A percentile compares a stretch with the other conserved stretches of the same genome.
Evolutionary conservation across 2,329 filamentous ascomycete genomes (phyloP).

Genomic region (Cercospora sp.): DNA sequence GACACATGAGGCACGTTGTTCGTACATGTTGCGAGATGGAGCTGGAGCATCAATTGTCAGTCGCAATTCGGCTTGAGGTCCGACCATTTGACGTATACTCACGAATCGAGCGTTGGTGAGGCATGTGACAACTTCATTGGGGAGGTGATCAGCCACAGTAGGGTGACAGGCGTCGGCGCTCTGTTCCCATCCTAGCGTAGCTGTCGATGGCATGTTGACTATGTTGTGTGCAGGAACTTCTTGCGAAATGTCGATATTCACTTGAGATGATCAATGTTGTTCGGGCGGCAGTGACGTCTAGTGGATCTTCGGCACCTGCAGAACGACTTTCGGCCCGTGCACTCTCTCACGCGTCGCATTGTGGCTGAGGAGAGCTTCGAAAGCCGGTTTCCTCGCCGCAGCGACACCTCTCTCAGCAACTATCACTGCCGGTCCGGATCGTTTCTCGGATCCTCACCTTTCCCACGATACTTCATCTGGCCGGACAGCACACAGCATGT

Average conservation of each 20-base stretch:
- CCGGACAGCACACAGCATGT: conserved; percentile 25
- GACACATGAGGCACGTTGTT: conserved; percentile 85
- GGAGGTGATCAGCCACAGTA: conserved; percentile 68
- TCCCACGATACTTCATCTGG: neutral
- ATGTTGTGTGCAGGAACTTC: neutral
- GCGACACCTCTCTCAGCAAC: neutral
- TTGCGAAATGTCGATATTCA: neutral
- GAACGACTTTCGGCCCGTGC: neutral
- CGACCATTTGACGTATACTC: conserved; percentile 43
- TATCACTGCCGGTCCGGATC: neutral
- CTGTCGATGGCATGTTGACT: conserved; percentile 31
- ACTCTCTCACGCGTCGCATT: conserved; percentile 5
- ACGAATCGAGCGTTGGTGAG: conserved; percentile 95
- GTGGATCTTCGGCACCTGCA: neutral
- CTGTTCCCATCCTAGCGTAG: conserved; percentile 39
- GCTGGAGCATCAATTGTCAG: conserved; percentile 53
- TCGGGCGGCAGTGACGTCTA: neutral
- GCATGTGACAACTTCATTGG: conserved; percentile 82
- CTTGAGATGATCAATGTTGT: neutral
- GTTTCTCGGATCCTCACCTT: neutral
- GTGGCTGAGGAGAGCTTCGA: conserved; percentile 3
- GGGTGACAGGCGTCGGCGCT: conserved; percentile 73
- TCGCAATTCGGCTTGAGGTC: neutral
- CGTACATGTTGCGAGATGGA: conserved; percentile 90
- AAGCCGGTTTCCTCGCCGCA: neutral